phyloP scores from a whole-genome alignment of 163 green algal genomes.

The Scenedesmus sp. region DNA sequence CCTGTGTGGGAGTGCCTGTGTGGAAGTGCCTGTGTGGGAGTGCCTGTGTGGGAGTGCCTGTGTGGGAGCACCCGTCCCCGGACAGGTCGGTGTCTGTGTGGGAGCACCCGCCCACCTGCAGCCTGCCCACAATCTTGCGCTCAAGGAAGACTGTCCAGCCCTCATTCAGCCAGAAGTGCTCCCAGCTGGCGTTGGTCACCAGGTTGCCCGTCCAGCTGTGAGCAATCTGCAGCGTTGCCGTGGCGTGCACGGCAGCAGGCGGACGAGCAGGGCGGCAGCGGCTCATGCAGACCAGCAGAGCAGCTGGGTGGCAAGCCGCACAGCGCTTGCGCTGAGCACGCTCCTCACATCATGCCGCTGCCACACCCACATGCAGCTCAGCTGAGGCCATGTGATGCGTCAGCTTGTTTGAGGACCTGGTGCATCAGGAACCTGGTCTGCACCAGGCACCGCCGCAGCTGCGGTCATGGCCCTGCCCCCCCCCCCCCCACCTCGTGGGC shows the following conservation, averaged over 20 bases:
- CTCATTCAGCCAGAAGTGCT: conserved; percentile 92
- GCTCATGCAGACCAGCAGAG: background rate
- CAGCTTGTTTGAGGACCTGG: too few relatives aligned
- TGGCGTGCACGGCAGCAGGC: background rate
- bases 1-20: too few relatives aligned
- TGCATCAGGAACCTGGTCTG: background rate
- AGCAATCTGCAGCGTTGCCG: conserved; percentile 86
- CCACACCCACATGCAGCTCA: too few relatives aligned
- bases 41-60: too few relatives aligned
- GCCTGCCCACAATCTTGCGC: conserved; percentile 88
- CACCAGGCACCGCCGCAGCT: background rate
- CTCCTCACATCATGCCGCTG: too few relatives aligned
- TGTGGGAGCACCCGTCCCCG: too few relatives aligned
- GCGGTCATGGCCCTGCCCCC: too few relatives aligned
- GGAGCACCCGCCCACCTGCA: conserved; percentile 64
- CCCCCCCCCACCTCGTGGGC: conserved; percentile 55
- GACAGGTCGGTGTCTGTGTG: too few relatives aligned
- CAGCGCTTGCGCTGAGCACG: background rate
- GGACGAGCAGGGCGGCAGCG: background rate
- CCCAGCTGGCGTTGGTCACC: conserved; percentile 90
- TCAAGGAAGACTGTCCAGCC: conserved; percentile 92
- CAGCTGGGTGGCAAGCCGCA: background rate
- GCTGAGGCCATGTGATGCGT: too few relatives aligned
- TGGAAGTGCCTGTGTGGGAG: too few relatives aligned
- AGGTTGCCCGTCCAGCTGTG: conserved; percentile 95